Base-by-base conservation (phyloP, 1,284 basidiomycete species). In the Omphalotus olearius region DNA sequence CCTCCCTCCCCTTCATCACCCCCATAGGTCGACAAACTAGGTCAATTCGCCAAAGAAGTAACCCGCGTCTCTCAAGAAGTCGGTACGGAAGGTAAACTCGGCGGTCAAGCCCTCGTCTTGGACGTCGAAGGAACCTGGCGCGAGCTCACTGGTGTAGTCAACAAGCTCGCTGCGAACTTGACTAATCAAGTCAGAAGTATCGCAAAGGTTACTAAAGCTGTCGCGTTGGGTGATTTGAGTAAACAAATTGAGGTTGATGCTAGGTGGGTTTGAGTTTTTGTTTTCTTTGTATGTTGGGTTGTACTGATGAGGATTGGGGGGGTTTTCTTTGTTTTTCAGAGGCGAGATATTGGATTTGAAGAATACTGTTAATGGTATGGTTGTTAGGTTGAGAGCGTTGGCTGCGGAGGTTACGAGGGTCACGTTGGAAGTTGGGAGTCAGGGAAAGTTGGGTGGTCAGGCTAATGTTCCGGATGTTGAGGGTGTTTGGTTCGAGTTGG, bases 291-390 rank as follows among this genome's bases (percentile, higher is more conserved):
- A 23, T 11, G 11, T n/a, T 13, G 11, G 14, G 14, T 43, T 7
- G 17, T 13, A 17, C 11, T n/a, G 14, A 18, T 35, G 10, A 7
- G 20, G 9, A 13, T 40, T 6, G 11, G 7, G 23, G 13, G 6
- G 13, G 13, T 41, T n/a, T 14, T 50, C n/a, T 20, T 25, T 39
- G 16, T 37, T 16, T 25, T 36, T 4, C 20, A 45, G 88, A 40
- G 96, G 97, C 37, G 97, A 99, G 70, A 98, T 99, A 51, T 76
- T 98, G 49, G 96, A 98, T 69, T 74, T 99, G 64, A 98, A 98
- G 74, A 93, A 95, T 56, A 99, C 94, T 35, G 94, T 99, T 67
- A 99, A 99, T 66, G 90, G 90, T 68, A 98, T 98, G 97, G 93
- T 96, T 40, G 86, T 75, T 41, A 60, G 73, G 67, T 94, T 57